Evolutionary conservation across 306 rosid species (phyloP).

Genomic region (Fagus crenata): DNA sequence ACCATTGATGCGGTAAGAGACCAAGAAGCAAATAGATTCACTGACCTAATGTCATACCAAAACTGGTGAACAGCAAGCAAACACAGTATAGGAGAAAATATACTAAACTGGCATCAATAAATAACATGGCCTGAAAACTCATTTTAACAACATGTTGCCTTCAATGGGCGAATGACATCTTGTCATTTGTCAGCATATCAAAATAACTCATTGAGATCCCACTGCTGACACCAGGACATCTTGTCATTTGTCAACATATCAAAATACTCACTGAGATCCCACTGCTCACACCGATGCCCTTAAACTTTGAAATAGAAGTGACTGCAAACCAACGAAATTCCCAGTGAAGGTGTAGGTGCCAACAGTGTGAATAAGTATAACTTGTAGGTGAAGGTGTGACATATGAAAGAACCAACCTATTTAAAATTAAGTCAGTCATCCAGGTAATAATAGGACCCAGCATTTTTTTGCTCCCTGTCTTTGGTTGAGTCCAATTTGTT

Average conservation of each 20-base stretch:
- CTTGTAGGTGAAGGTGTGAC: not conserved
- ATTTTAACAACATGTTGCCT: slow-evolving; percentile 26
- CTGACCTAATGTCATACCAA: slow-evolving; percentile 41
- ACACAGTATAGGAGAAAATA: slow-evolving; percentile 26
- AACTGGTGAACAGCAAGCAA: slow-evolving; percentile 47
- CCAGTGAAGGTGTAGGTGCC: slow-evolving; percentile 5
- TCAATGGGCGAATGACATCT: slow-evolving; percentile 18
- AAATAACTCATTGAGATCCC: slow-evolving; percentile 17
- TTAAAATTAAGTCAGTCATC: slow-evolving; percentile 56
- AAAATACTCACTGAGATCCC: slow-evolving; percentile 12
- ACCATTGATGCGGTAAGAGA: not conserved
- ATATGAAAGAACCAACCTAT: slow-evolving; percentile 34
- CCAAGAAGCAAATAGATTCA: slow-evolving; percentile 30
- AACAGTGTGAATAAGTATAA: not conserved
- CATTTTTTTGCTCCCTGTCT: slow-evolving; percentile 86
- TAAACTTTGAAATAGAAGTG: slow-evolving; percentile 23
- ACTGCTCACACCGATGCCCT: slow-evolving; percentile 24
- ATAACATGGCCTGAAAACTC: slow-evolving; percentile 31
- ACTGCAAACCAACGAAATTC: slow-evolving; percentile 30
- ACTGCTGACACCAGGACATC: not conserved
- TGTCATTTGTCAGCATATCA: slow-evolving; percentile 26
- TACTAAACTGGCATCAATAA: slow-evolving; percentile 41
- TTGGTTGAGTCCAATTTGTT: slow-evolving; percentile 87
- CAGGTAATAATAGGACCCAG: slow-evolving; percentile 93
- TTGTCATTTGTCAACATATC: slow-evolving; percentile 27